phyloP scores from a whole-genome alignment of 768 basidiomycete genomes.

The Chlorophyllum brunneum region DNA sequence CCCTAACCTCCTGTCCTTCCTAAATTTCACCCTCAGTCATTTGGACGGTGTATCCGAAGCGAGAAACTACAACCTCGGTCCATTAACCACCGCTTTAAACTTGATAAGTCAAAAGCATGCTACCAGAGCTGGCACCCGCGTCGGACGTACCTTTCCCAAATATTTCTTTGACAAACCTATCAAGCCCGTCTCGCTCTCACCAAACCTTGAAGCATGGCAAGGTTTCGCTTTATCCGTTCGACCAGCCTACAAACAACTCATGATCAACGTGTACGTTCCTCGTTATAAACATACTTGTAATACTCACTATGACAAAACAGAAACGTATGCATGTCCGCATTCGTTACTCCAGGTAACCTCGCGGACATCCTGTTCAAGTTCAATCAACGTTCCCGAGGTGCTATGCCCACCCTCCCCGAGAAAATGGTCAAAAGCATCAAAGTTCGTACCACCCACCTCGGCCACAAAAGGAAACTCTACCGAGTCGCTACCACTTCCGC shows the following conservation, averaged over 20 bases:
- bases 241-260: constrained; percentile 39
- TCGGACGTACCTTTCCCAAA: constrained; percentile 38
- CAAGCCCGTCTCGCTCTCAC: constrained; percentile 21
- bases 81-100: constrained; percentile 50
- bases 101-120: constrained; percentile 49
- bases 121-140: constrained; percentile 36
- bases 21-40: constrained; percentile 32
- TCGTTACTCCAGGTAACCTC: constrained; percentile 54
- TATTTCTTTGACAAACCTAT: constrained; percentile 44
- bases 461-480: constrained; percentile 41
- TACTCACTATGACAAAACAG: constrained; percentile 17
- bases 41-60: constrained; percentile 38
- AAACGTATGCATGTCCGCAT: constrained; percentile 53
- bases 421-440: constrained; percentile 50
- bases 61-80: constrained; percentile 40
- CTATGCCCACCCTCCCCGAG: constrained; percentile 39
- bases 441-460: constrained; percentile 52
- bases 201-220: constrained; percentile 29
- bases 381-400: constrained; percentile 31
- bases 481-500: constrained; percentile 16
- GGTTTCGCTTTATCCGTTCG: constrained; percentile 48
- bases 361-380: constrained; percentile 52
- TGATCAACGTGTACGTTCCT: constrained; percentile 43
- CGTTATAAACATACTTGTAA: neutral
- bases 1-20: neutral